Base-by-base conservation (phyloP, 2,329 filamentous ascomycete genomes). In the Diplodia seriata region DNA sequence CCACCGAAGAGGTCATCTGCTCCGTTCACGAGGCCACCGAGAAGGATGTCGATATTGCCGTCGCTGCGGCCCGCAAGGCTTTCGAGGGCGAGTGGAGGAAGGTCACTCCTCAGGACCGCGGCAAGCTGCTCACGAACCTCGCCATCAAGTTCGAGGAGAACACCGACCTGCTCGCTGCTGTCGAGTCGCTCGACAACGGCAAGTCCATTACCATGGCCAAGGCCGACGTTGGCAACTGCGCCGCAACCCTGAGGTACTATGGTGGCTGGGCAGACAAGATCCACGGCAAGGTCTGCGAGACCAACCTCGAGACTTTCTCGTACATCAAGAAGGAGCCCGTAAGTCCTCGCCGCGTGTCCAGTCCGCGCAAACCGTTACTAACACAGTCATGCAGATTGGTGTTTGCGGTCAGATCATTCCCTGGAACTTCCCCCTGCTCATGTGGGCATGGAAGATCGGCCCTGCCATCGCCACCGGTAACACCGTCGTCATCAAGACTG, bases 201-300 rank as follows among this genome's bases (percentile, higher is more conserved):
- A 95, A 95, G 86, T 89, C 91, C 71, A 87, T 93, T 78, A 85
- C 76, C 76, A 88, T 92, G 86, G 90, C 92, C 74, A 90, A 88
- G 77, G 90, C 88, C 71, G 93, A 97, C 76, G 85, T 97, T 51
- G 82, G 79, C 66, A 86, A 87, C 73, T 89, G 89, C 68, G 84
- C 87, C 71, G 89, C 85, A 76, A 90, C 87, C 82, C 81, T 97
- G 75, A 89, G 93, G 80, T 97, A 94, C 84, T 95, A 94, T 75
- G 93, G 87, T 76, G 93, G 93, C 70, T 97, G 91, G 89, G 91
- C 93, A 75, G 93, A 97, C 85, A 97, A 97, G 89, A 90, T 95
- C 72, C 86, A 89, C 80, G 93, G 93, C 80, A 93, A 94, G 85
- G 92, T 93, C 68, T 89, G 95, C 72, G 91, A 96, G 75, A 91